Evolutionary conservation across 202 grass and related monocot genomes (phyloP).

Genomic region (Setaria italica): DNA sequence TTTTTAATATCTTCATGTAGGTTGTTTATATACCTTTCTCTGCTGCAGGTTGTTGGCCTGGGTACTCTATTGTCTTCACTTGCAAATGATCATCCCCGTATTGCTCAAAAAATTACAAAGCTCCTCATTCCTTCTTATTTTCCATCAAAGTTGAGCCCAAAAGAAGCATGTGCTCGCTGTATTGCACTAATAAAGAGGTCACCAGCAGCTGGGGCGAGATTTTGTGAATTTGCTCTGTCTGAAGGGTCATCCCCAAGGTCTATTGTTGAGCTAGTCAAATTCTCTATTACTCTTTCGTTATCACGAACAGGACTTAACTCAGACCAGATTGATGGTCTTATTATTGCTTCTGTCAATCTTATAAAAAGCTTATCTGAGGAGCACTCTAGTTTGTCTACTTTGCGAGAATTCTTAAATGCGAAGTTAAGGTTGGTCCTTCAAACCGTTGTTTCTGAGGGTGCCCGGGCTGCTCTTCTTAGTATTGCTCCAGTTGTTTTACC

Average conservation of each 20-base stretch:
- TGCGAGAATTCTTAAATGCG: conserved; percentile 65
- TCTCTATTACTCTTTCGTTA: conserved; percentile 64
- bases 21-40: conserved; percentile 30
- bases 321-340: conserved; percentile 75
- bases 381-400: conserved; percentile 51
- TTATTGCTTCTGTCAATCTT: conserved; percentile 78
- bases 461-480: conserved; percentile 72
- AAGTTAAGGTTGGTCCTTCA: conserved; percentile 72
- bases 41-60: conserved; percentile 75
- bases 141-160: conserved; percentile 71
- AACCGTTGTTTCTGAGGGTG: conserved; percentile 67
- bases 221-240: conserved; percentile 86
- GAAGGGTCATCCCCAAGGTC: conserved; percentile 79
- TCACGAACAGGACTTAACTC: conserved; percentile 65
- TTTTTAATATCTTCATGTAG: neutral
- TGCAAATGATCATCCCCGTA: conserved; percentile 81
- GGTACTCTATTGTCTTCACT: conserved; percentile 74
- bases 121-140: conserved; percentile 92
- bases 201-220: conserved; percentile 80
- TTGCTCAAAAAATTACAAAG: conserved; percentile 94
- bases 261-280: conserved; percentile 67
- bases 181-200: conserved; percentile 83
- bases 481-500: conserved; percentile 63
- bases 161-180: conserved; percentile 77
- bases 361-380: conserved; percentile 70